Evolutionary conservation across 1,284 basidiomycete species (phyloP).

Genomic region (Naganishia sp.): DNA sequence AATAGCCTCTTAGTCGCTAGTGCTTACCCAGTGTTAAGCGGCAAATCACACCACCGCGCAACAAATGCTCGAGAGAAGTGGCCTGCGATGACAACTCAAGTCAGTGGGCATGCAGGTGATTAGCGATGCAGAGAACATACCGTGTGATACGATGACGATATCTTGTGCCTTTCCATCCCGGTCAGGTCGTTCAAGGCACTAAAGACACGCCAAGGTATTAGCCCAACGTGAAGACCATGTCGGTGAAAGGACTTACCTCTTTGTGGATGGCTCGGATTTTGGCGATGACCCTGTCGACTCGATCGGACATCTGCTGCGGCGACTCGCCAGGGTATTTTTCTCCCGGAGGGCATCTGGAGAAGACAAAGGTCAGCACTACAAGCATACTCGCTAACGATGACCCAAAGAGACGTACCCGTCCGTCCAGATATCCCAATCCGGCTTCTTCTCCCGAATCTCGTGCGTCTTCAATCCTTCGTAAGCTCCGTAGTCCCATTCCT

Average conservation of each 20-base stretch:
- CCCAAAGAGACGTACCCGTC: constrained; percentile 60
- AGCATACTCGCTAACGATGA: not conserved
- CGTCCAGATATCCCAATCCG: constrained; percentile 76
- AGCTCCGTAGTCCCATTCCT: constrained; percentile 87
- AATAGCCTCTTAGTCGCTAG: too few relatives aligned
- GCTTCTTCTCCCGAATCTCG: constrained; percentile 69
- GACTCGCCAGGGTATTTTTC: constrained; percentile 69
- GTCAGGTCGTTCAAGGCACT: constrained; percentile 39
- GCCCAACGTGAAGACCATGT: constrained; percentile 52
- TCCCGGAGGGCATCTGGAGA: constrained; percentile 66
- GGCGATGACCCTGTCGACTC: constrained; percentile 74
- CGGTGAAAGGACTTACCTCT: constrained; percentile 60
- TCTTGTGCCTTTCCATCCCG: constrained; percentile 47
- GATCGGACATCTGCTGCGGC: constrained; percentile 70
- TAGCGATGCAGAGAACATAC: constrained; percentile 25
- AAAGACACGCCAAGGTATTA: not conserved
- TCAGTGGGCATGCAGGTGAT: constrained; percentile 40
- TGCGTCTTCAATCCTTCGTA: constrained; percentile 77
- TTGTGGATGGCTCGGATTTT: constrained; percentile 75
- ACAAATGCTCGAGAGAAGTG: constrained; percentile 85
- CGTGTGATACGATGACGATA: constrained; percentile 60
- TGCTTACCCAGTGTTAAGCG: constrained; percentile 46
- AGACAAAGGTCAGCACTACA: not conserved
- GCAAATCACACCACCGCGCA: constrained; percentile 54
- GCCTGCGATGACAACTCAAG: constrained; percentile 59